Evolutionary conservation across 2,329 filamentous ascomycete genomes (phyloP), one percentile per base, ranked within the genome.

Genomic region (Phyllosticta citribraziliensis): DNA sequence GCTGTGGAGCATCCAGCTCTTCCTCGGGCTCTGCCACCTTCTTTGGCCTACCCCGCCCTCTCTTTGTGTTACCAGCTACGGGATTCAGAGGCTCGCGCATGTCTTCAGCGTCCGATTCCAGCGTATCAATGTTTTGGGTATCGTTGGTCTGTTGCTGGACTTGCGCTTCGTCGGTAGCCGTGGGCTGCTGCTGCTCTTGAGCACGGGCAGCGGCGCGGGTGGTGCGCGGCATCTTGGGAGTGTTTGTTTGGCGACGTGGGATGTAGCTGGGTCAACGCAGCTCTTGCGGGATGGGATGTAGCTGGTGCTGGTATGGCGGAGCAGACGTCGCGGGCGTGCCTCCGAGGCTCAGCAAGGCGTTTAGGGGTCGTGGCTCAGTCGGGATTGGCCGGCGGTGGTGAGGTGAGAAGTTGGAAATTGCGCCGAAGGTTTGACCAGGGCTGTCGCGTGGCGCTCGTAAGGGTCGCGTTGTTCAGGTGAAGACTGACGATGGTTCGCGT

Each of bases 151-250:
- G 47, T 12, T 19, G 20, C 20, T 40, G 20, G 3, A 8, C 5
- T 24, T 53, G 20, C 20, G 52, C 20, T 2, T 57, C 59, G 19
- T 56, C 59, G 55, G 59, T 54, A 20, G 59, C 54, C 40, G 40
- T 47, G 40, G 40, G 6, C 40, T 47, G 40, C 40, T 47, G 40
- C 40, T 47, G 40, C 35, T 61, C 54, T 35, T 62, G 60, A 12
- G 60, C 60, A 52, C 60, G 55, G 50, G 55, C 55, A 27, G 60
- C 60, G 55, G 60, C 60, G 60, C 60, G 60, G 30, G 60, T 62
- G 50, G 35, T 62, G 60, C 60, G 60, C 52, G 60, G 51, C 60
- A 62, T 62, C 2, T 52, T 60, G 20, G 5, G 51, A 14, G 17
- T 17, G 57, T 57, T 40, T 57, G 50, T 54, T 56, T 60, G 57